phyloP scores from a whole-genome alignment of 106 monocot species.

The Dendrobium catenatum region DNA sequence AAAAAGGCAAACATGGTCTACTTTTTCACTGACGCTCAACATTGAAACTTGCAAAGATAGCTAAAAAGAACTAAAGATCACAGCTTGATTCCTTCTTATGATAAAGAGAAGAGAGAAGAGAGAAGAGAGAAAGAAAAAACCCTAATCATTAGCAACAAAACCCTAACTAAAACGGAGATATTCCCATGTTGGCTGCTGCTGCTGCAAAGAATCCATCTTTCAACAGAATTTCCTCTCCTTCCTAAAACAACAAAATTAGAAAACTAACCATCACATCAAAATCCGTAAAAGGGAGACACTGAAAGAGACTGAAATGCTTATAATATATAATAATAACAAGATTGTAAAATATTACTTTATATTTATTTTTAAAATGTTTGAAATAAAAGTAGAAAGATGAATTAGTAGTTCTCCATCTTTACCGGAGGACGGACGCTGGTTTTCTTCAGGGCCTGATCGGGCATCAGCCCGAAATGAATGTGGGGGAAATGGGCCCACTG shows the following conservation, averaged over 20 bases:
- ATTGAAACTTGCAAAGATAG: background rate
- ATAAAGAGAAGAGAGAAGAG: background rate
- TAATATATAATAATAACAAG: background rate
- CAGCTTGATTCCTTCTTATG: background rate
- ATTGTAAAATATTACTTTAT: background rate
- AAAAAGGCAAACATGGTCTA: background rate
- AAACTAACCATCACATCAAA: slow-evolving; percentile 11
- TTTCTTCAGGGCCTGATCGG: slow-evolving; percentile 81
- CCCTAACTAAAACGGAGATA: slow-evolving; percentile 66
- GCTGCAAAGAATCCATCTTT: slow-evolving; percentile 88
- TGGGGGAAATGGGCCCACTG: slow-evolving; percentile 99
- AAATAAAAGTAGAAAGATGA: background rate
- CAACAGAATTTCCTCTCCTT: slow-evolving; percentile 53
- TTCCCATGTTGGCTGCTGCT: slow-evolving; percentile 67
- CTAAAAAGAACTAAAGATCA: background rate
- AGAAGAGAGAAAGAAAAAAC: slow-evolving; percentile 6
- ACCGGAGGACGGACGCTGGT: slow-evolving; percentile 68
- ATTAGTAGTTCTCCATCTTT: slow-evolving; percentile 5
- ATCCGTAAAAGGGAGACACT: slow-evolving; percentile 9
- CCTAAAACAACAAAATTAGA: slow-evolving; percentile 25
- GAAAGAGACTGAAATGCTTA: slow-evolving; percentile 5
- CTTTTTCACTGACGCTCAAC: slow-evolving; percentile 6
- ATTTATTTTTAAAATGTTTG: background rate
- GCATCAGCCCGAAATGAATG: slow-evolving; percentile 97
- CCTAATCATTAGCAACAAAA: slow-evolving; percentile 14